Evolutionary conservation across 306 rosid species (phyloP), one percentile per base, ranked within the genome.

Genomic region (Corylus americana): DNA sequence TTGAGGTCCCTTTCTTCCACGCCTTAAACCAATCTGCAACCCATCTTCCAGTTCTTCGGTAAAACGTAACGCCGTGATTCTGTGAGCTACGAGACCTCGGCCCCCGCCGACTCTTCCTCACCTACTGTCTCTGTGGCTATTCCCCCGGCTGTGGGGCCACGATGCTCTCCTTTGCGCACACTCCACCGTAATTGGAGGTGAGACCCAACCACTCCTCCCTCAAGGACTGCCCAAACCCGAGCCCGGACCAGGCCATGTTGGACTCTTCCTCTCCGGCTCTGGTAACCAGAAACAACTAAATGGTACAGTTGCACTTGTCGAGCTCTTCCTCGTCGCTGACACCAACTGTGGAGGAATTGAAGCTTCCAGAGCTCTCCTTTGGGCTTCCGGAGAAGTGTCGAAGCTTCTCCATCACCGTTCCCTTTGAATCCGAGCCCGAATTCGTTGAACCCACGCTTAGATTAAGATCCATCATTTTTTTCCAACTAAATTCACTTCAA

Each of bases 41-140:
- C 97, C 98, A 94, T 82, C 98, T 71, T 45, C 97, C 98, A 5
- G 98, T 94, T 62, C 98, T 87, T 75, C 98, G 89, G 57, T 94
- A 92, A 77, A 89, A 94, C 70, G 98, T 94, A 51, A 94, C 97
- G 8, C 98, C 98, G 2, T 97, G 94, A 83, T 94, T 92, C 89
- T 94, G 97, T 0, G 98, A 94, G 86, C 98, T 94, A 8, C 97
- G 66, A 1, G 98, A 92, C 90, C 92, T 78, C 9, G 98, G 98
- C 70, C 98, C 98, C 4, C 98, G 77, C 8, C 98, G 94, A 70
- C 97, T 91, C 88, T 91, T 94, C 85, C 86, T 92, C 63, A 81
- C 88, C 74, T 57, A 83, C 2, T 73, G 79, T 71, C 54, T 68
- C 81, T 12, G 48, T 18, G 37, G 78, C 35, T 79, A 93, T 54